These are phyloP conservation scores for Annulohypoxylon maeteangense DNA, from an alignment of 495 filamentous ascomycete genomes.

Conservation along the genomic window DNA sequence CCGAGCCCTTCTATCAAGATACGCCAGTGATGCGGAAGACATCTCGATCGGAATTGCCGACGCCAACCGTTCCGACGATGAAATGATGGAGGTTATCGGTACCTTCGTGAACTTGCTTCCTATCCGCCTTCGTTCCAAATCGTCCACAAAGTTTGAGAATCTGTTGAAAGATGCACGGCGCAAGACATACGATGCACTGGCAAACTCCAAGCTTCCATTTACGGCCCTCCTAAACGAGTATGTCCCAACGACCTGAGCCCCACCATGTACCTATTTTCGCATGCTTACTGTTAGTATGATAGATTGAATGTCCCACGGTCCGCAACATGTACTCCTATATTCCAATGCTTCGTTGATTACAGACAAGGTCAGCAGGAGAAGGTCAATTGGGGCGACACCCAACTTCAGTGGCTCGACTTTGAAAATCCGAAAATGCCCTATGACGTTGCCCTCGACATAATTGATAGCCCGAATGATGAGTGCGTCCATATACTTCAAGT, in stretches of 20 bases:
- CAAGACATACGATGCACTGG: slow-evolving; percentile 27
- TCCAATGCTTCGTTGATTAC: slow-evolving; percentile 56
- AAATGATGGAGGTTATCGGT: slow-evolving; percentile 52
- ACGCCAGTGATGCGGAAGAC: slow-evolving; percentile 34
- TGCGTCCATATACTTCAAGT: too few species aligned
- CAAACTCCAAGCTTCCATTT: slow-evolving; percentile 27
- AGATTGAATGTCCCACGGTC: neutral
- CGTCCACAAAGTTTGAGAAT: slow-evolving; percentile 20
- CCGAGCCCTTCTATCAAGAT: slow-evolving; percentile 33
- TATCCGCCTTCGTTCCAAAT: slow-evolving; percentile 44
- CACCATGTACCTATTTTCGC: too few species aligned
- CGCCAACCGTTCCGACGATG: slow-evolving; percentile 43
- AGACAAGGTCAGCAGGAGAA: slow-evolving; percentile 15
- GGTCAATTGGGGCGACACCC: neutral
- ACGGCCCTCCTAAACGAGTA: neutral
- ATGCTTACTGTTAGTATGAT: neutral
- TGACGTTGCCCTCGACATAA: neutral
- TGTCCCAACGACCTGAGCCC: neutral
- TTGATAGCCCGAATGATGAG: neutral
- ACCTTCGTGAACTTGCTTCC: slow-evolving; percentile 62
- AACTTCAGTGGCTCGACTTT: neutral
- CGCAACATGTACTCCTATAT: slow-evolving; percentile 43
- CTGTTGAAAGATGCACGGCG: slow-evolving; percentile 18
- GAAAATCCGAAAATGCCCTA: neutral
- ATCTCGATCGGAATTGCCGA: slow-evolving; percentile 50